Evolutionary conservation across 441 rosid genomes (phyloP), one percentile per base, ranked within the genome.

Genomic region (Francoa sonchifolia): DNA sequence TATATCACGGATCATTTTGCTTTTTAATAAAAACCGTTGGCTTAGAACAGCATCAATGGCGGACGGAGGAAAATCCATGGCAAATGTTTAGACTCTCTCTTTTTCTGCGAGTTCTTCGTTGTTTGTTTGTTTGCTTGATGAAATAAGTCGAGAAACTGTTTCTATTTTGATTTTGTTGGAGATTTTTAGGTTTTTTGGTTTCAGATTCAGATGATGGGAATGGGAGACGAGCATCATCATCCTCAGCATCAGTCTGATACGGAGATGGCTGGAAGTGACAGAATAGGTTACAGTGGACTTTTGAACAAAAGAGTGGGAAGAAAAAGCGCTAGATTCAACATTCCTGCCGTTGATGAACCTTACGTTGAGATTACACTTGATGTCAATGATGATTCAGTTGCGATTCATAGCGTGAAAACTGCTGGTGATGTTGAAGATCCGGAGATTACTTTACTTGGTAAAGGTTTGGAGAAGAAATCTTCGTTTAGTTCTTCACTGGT

Each of bases 321-420:
- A 34, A 63, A 58, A 27, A 58, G 44, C 19, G 46, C 69, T 8
- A 37, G 42, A 40, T 57, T 63, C 31, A 57, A 48, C 40, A 10
- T 47, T 8, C 6, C 33, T 5, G 33, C 10, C 14, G 12, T 10
- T 58, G 0, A 61, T 9, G 33, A 58, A 20, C 33, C 55, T 1
- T 64, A 59, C 27, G 74, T 73, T 8, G 80, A 74, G 66, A 59
- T 74, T 26, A 53, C 68, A 7, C 50, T 74, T n/a, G 77, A 70
- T 4, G 49, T 73, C 15, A 58, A 55, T 1, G 63, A 62, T 0
- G 67, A 73, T 6, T 48, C 57, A 0, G 74, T 73, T 12, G 68
- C 74, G 6, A 61, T 73, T 0, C 61, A 73, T 42, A 60, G 67
- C 8, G 58, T 67, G 1, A 35, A 45, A 50, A 55, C 74, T 0